Evolutionary conservation across 2,329 filamentous ascomycete species (phyloP).

Genomic region (Paecilomyces sp.): DNA sequence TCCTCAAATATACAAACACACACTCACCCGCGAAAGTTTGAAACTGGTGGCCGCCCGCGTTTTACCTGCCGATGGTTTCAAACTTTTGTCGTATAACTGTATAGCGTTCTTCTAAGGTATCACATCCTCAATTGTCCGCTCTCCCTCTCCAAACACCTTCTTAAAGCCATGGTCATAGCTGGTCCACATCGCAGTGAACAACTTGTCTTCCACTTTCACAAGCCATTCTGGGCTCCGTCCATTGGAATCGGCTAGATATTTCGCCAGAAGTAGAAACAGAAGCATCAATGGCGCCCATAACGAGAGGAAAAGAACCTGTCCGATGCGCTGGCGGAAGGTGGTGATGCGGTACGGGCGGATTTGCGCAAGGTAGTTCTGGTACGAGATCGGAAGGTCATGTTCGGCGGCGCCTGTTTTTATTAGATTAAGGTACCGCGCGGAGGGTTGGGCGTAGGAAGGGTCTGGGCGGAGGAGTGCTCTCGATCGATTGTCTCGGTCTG

Average conservation of each 20-base stretch:
- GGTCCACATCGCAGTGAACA: constrained; percentile 56
- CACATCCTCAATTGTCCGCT: constrained; percentile 48
- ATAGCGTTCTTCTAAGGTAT: background rate
- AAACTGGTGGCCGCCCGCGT: too few species aligned
- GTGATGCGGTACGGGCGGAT: constrained; percentile 68
- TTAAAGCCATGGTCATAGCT: constrained; percentile 60
- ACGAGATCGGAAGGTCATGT: constrained; percentile 70
- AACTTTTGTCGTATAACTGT: too few species aligned
- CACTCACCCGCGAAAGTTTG: too few species aligned
- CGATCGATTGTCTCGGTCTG: constrained; percentile 26
- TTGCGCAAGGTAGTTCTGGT: constrained; percentile 63
- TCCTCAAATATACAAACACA: background rate
- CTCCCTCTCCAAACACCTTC: constrained; percentile 75
- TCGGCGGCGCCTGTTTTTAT: constrained; percentile 72
- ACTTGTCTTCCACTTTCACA: constrained; percentile 39
- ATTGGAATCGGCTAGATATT: constrained; percentile 52
- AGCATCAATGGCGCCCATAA: constrained; percentile 55
- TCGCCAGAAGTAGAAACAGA: constrained; percentile 41
- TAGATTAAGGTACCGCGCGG: constrained; percentile 73
- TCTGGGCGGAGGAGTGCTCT: constrained; percentile 53
- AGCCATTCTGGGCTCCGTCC: constrained; percentile 67
- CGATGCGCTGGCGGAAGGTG: constrained; percentile 57
- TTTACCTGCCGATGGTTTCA: too few species aligned
- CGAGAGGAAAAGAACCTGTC: constrained; percentile 54
- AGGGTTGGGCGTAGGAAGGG: constrained; percentile 71